Conservation (phyloP, 768 basidiomycete genomes). For the Pleurotus platypus region DNA sequence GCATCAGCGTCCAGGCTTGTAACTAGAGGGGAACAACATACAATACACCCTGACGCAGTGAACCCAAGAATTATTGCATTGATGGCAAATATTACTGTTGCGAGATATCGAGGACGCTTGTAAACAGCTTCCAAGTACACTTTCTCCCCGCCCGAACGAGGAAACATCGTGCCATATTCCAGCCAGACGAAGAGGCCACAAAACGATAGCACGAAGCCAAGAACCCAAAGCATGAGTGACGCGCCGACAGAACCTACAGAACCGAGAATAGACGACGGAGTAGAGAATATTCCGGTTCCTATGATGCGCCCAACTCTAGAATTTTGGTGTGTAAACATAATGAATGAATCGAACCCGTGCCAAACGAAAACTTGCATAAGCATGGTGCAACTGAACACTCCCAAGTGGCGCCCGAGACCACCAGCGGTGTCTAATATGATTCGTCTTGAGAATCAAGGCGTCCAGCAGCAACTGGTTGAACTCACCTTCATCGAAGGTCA, state of each 20-base stretch:
- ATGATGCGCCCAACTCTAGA: slow-evolving; percentile 49
- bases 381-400: slow-evolving; percentile 54
- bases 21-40: slow-evolving; percentile 24
- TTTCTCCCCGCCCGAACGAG: slow-evolving; percentile 60
- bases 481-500: slow-evolving; percentile 49
- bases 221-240: slow-evolving; percentile 61
- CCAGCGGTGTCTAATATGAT: slow-evolving; percentile 39
- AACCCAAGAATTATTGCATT: slow-evolving; percentile 42
- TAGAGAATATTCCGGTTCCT: slow-evolving; percentile 65
- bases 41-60: slow-evolving; percentile 40
- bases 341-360: too few species aligned
- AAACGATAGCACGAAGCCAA: slow-evolving; percentile 55
- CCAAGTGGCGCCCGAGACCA: slow-evolving; percentile 56
- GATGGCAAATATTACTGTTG: slow-evolving; percentile 43
- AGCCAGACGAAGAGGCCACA: slow-evolving; percentile 63
- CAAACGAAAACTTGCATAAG: slow-evolving; percentile 34
- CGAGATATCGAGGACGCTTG: slow-evolving; percentile 40
- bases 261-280: slow-evolving; percentile 53
- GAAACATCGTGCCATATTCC: slow-evolving; percentile 62
- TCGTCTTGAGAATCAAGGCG: not conserved
- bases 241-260: slow-evolving; percentile 60
- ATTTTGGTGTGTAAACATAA: too few species aligned
- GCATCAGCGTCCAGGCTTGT: slow-evolving; percentile 18
- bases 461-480: not conserved
- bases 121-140: slow-evolving; percentile 59